Conservation (phyloP, 2,329 filamentous ascomycete species). For the Fusarium subglutinans region DNA sequence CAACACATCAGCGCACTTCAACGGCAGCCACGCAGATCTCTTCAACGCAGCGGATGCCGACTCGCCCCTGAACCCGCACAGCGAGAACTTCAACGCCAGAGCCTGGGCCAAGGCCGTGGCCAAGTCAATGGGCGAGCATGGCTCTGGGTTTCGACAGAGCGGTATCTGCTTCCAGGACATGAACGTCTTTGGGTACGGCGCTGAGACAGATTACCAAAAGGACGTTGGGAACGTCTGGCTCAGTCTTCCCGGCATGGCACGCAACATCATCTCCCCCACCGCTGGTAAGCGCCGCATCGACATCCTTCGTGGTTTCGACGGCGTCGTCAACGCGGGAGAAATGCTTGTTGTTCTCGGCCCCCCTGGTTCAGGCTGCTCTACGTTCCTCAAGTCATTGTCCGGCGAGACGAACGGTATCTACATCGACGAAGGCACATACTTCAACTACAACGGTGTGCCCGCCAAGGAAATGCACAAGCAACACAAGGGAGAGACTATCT, state of each 20-base stretch:
- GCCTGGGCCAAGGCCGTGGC: slow-evolving; percentile 47
- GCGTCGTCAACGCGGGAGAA: slow-evolving; percentile 71
- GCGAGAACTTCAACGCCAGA: slow-evolving; percentile 60
- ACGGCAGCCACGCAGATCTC: slow-evolving; percentile 24
- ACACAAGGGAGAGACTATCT: slow-evolving; percentile 32
- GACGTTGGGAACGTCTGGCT: slow-evolving; percentile 50
- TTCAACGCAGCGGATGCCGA: slow-evolving; percentile 35
- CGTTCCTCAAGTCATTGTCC: slow-evolving; percentile 65
- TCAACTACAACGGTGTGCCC: slow-evolving; percentile 35
- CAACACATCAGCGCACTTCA: slow-evolving; percentile 23
- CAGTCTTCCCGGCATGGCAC: slow-evolving; percentile 27
- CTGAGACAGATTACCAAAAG: slow-evolving; percentile 59
- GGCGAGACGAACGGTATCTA: slow-evolving; percentile 73
- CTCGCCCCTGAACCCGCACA: slow-evolving; percentile 60
- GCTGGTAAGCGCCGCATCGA: slow-evolving; percentile 34
- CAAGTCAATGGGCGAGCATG: slow-evolving; percentile 38
- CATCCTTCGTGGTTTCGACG: slow-evolving; percentile 71
- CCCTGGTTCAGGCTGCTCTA: slow-evolving; percentile 69
- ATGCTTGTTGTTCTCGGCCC: slow-evolving; percentile 77
- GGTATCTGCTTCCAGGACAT: slow-evolving; percentile 57
- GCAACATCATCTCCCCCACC: not conserved
- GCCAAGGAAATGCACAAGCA: slow-evolving; percentile 32
- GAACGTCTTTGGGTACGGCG: slow-evolving; percentile 56
- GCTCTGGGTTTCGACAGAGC: slow-evolving; percentile 40
- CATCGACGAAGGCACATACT: slow-evolving; percentile 56